Base-by-base conservation (phyloP, 164 flowering plant genomes). In the Cinnamomum micranthum region DNA sequence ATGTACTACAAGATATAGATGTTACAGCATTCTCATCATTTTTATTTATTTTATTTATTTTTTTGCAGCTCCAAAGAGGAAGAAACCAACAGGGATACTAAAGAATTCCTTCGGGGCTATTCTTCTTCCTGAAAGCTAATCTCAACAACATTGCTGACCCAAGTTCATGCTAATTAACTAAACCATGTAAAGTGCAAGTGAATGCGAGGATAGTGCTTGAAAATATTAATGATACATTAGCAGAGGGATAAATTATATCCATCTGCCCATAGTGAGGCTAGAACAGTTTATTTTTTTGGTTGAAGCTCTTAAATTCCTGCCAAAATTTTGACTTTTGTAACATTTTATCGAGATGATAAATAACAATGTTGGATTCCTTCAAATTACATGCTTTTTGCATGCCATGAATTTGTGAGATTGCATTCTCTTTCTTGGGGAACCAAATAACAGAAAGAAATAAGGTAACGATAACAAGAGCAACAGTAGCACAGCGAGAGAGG, bases 1-100 rank as follows among this genome's bases (percentile, higher is more conserved):
- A 27, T 1, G 6, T 65, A 23, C 58, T 72, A n/a, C 59, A 71
- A 68, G 25, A 50, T 41, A 63, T 59, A 58, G 55, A 77, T 62
- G 70, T 63, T 47, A 23, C 28, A 19, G 27, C 68, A 5, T 23
- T 27, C 78, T 78, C 22, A 81, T 71, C 47, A 63, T 31, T 31
- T 31, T 31, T 31, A 4, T 31, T 31, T 31, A 31, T 31, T 31
- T 31, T 4, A 4, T 31, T 31, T 31, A 31, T 31, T 31, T 31
- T 31, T 31, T 31, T 31, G 83, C 86, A 83, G 86, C 78, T 77
- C 52, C 24, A 65, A 83, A 75, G 80, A 76, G 50, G 72, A 78
- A 67, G 67, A 72, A 13, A 59, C 3, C 73, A 66, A 71, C 17
- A 72, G 23, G 17, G 76, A 75, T 10, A 76, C 3, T 47, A 78